Percentiles rank a stretch among this genome's conserved stretches.
These are phyloP conservation scores for Westerdykella sp. DNA, from an alignment of 2,329 filamentous ascomycete genomes.

Conservation along the genomic window DNA sequence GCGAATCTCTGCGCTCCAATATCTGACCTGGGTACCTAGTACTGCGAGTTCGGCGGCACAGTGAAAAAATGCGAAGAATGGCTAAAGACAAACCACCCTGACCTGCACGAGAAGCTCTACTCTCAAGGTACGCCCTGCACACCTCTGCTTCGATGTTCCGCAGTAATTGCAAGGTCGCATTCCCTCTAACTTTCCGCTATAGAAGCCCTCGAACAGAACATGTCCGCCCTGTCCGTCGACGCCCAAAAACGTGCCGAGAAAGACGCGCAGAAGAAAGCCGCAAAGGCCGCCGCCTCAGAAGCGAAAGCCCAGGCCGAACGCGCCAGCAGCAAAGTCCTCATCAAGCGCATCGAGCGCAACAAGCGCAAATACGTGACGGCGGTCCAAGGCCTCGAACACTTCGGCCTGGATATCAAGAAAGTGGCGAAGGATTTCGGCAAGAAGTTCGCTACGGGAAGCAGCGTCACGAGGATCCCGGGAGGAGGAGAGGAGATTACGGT, in stretches of 20 bases:
- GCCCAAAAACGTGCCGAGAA: slow-evolving; percentile 93
- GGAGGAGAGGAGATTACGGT: slow-evolving; percentile 96
- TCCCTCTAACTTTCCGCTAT: slow-evolving; percentile 4
- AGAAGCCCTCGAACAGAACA: slow-evolving; percentile 70
- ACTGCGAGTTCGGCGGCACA: slow-evolving; percentile 97
- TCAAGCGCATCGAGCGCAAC: slow-evolving; percentile 96
- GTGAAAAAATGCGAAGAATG: slow-evolving; percentile 97
- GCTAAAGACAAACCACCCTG: slow-evolving; percentile 69
- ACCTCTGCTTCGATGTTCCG: neutral
- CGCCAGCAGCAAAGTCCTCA: slow-evolving; percentile 73
- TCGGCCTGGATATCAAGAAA: slow-evolving; percentile 91
- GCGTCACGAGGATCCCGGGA: slow-evolving; percentile 79
- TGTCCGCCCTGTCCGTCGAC: slow-evolving; percentile 78
- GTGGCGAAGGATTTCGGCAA: slow-evolving; percentile 94
- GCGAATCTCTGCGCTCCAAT: slow-evolving; percentile 1
- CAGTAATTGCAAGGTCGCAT: neutral
- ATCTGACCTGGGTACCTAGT: slow-evolving; percentile 51
- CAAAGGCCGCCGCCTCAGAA: slow-evolving; percentile 84
- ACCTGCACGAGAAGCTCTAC: slow-evolving; percentile 74
- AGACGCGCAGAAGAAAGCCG: slow-evolving; percentile 93
- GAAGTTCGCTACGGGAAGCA: slow-evolving; percentile 93
- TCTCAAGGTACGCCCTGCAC: slow-evolving; percentile 60
- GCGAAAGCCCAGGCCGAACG: slow-evolving; percentile 76
- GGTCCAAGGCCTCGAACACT: slow-evolving; percentile 82
- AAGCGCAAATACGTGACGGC: slow-evolving; percentile 97